A percentile compares a stretch with the other conserved stretches of the same genome.
Evolutionary conservation across 208 protist species (phyloP).

Genomic region (Leptomonas pyrrhocoris): DNA sequence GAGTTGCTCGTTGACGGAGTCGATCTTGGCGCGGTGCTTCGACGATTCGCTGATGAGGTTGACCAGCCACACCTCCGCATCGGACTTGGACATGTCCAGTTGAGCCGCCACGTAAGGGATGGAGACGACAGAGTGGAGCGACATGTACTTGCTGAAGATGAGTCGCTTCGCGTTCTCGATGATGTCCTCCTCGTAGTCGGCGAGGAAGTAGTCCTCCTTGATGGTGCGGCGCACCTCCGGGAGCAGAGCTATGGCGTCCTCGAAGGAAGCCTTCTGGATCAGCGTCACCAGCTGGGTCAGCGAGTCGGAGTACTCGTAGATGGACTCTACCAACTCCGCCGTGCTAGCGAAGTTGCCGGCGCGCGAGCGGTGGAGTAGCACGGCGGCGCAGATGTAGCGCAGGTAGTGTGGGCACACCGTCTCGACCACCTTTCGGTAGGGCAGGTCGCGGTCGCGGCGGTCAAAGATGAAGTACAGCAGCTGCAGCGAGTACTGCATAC

Average conservation of each 20-base stretch:
- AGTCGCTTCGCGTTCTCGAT: slow-evolving; percentile 78
- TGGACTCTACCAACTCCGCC: slow-evolving; percentile 63
- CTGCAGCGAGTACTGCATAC: slow-evolving; percentile 75
- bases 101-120: slow-evolving; percentile 86
- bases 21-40: slow-evolving; percentile 91
- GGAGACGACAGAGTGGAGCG: slow-evolving; percentile 83
- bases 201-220: slow-evolving; percentile 86
- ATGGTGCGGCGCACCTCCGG: slow-evolving; percentile 67
- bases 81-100: slow-evolving; percentile 67
- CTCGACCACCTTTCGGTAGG: slow-evolving; percentile 86
- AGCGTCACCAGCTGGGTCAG: slow-evolving; percentile 83
- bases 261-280: slow-evolving; percentile 74
- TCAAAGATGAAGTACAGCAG: slow-evolving; percentile 88
- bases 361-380: slow-evolving; percentile 81
- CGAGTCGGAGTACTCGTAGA: slow-evolving; percentile 89
- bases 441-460: slow-evolving; percentile 51
- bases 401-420: slow-evolving; percentile 91
- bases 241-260: slow-evolving; percentile 78
- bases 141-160: slow-evolving; percentile 89
- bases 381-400: slow-evolving; percentile 89
- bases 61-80: slow-evolving; percentile 90
- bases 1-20: slow-evolving; percentile 88
- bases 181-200: slow-evolving; percentile 67
- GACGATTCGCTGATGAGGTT: slow-evolving; percentile 89
- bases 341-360: slow-evolving; percentile 69